phyloP scores from a whole-genome alignment of 345 rosid genomes.

The Boechera retrofracta region DNA sequence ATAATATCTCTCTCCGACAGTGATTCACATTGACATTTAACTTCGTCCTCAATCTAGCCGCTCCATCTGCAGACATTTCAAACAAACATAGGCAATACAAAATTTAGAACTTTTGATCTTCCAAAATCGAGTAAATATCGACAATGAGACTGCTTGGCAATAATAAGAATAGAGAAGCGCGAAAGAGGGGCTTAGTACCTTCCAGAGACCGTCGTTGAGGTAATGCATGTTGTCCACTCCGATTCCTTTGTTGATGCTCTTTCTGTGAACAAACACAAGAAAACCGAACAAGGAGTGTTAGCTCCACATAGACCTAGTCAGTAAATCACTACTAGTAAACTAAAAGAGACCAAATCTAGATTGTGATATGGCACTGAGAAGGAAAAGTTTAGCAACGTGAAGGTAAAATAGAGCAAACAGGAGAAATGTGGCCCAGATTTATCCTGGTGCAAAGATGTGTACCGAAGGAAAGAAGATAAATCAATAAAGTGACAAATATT shows the following conservation, averaged over 20 bases:
- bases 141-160: background rate
- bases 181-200: slow-evolving; percentile 54
- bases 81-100: background rate
- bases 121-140: background rate
- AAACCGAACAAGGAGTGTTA: background rate
- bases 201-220: slow-evolving; percentile 98
- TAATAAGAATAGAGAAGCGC: background rate
- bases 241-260: slow-evolving; percentile 89
- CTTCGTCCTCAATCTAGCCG: slow-evolving; percentile 66
- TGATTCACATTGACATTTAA: slow-evolving; percentile 23
- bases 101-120: background rate
- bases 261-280: slow-evolving; percentile 55
- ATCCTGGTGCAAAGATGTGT: background rate
- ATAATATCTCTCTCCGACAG: slow-evolving; percentile 19
- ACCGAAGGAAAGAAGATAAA: background rate
- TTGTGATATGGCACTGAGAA: background rate
- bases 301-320: background rate
- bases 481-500: background rate
- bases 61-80: slow-evolving; percentile 69
- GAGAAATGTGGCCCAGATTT: background rate
- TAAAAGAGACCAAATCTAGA: slow-evolving; percentile 6
- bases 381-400: background rate
- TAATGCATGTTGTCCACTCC: slow-evolving; percentile 99
- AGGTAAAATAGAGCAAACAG: background rate
- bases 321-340: slow-evolving; percentile 4